phyloP scores from a whole-genome alignment of 2,329 filamentous ascomycete species.

The Chrysoporthe cubensis region DNA sequence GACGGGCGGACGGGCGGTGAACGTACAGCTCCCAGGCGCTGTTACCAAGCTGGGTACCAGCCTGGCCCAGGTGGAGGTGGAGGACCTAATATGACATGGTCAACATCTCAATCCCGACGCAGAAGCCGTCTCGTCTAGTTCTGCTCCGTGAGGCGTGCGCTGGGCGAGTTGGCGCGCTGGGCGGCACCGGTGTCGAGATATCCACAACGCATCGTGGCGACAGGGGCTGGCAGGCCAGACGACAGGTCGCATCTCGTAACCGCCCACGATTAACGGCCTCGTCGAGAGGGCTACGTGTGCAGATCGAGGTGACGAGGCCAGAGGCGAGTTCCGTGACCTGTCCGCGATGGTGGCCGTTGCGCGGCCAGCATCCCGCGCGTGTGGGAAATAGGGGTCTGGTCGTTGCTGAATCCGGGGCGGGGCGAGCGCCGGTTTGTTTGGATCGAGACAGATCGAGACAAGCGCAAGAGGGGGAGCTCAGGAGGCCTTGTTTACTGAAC shows the following conservation, averaged over 20 bases:
- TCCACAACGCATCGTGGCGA: background rate
- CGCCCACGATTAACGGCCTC: background rate
- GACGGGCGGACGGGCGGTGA: conserved; percentile 34
- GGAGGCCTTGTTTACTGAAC: background rate
- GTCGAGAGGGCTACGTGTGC: background rate
- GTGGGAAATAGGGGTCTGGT: conserved; percentile 19
- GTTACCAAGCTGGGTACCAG: conserved; percentile 75
- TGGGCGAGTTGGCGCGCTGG: background rate
- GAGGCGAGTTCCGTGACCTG: background rate
- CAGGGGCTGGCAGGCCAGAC: background rate
- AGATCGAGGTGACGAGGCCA: background rate
- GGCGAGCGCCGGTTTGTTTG: conserved; percentile 12
- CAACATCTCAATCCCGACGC: conserved; percentile 11
- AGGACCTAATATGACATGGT: conserved; percentile 51
- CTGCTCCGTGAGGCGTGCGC: background rate
- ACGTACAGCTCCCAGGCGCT: conserved; percentile 77
- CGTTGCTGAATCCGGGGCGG: conserved; percentile 8
- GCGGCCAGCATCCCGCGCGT: conserved; percentile 15
- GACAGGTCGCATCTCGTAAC: conserved; percentile 3
- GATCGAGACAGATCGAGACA: conserved; percentile 15
- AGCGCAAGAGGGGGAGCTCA: conserved; percentile 10
- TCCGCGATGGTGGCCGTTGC: conserved; percentile 11
- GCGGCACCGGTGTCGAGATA: background rate
- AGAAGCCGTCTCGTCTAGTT: background rate
- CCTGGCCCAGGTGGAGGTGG: conserved; percentile 69